phyloP scores from a whole-genome alignment of 2,329 filamentous ascomycete species.

The Fusarium beomiforme region DNA sequence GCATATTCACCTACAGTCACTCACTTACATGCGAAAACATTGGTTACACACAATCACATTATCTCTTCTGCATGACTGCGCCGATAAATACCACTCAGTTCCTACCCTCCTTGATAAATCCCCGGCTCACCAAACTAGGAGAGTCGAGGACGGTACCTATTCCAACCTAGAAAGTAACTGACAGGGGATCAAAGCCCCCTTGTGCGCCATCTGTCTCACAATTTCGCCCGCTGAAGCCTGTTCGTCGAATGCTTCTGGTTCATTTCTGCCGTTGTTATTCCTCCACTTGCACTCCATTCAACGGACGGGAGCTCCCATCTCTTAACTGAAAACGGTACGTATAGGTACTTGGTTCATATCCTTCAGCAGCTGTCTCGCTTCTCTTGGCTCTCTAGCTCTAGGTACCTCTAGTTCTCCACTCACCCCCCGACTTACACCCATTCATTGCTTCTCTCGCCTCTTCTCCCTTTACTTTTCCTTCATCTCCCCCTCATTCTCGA shows the following conservation, averaged over 20 bases:
- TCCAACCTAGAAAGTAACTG: slow-evolving; percentile 14
- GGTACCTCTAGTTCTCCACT: slow-evolving; percentile 19
- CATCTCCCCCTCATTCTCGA: slow-evolving; percentile 21
- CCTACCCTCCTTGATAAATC: slow-evolving; percentile 18
- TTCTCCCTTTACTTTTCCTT: slow-evolving; percentile 31
- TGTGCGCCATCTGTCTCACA: slow-evolving; percentile 34
- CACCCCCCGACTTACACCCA: slow-evolving; percentile 28
- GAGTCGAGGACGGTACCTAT: slow-evolving; percentile 10
- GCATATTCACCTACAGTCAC: neutral
- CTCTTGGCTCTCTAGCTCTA: slow-evolving; percentile 41
- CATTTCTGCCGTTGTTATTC: slow-evolving; percentile 12
- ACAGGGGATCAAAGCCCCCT: slow-evolving; percentile 22
- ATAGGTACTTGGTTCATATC: slow-evolving; percentile 29
- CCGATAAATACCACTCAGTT: slow-evolving; percentile 2
- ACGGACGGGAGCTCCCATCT: slow-evolving; percentile 11
- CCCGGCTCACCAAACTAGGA: slow-evolving; percentile 28
- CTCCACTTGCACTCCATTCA: neutral
- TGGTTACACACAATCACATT: slow-evolving; percentile 7
- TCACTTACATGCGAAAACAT: neutral
- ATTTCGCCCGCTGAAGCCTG: slow-evolving; percentile 22
- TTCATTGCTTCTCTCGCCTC: slow-evolving; percentile 16
- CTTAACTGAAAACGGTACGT: slow-evolving; percentile 32
- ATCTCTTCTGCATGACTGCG: neutral
- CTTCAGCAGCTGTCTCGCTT: slow-evolving; percentile 32
- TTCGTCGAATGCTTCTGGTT: slow-evolving; percentile 17